Percentiles rank a stretch among this genome's conserved stretches.
phyloP scores from a whole-genome alignment of 192 early-diverging fungal genomes.

The Podila epicladia region DNA sequence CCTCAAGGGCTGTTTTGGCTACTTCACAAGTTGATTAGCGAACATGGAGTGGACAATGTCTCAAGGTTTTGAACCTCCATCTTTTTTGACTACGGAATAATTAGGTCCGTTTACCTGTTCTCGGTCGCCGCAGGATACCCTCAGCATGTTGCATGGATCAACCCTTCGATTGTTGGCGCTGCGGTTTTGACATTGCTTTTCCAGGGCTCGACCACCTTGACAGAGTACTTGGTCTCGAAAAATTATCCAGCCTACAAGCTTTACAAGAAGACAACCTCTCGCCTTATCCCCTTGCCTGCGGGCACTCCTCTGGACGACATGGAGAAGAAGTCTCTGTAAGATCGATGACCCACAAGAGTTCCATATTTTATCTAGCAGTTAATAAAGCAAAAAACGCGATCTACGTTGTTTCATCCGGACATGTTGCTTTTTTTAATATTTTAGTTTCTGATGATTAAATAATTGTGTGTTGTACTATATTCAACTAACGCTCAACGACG shows the following conservation, averaged over 20 bases:
- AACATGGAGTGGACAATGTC: no score
- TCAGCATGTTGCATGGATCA: conserved; percentile 32
- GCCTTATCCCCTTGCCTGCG: conserved; percentile 63
- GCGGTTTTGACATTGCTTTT: conserved; percentile 72
- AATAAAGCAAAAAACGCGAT: background rate
- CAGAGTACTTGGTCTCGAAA: conserved; percentile 66
- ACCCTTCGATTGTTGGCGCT: conserved; percentile 60
- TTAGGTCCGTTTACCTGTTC: conserved; percentile 63
- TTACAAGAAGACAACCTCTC: conserved; percentile 68
- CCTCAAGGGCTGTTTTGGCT: background rate
- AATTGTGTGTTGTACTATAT: no score
- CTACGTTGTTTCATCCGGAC: no score
- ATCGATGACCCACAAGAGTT: background rate
- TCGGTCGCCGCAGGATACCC: conserved; percentile 60
- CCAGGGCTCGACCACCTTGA: conserved; percentile 69
- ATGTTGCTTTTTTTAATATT: no score
- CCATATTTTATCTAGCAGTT: background rate
- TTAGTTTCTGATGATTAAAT: no score
- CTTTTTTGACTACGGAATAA: background rate
- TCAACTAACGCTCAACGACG: no score
- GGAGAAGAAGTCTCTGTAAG: conserved; percentile 30
- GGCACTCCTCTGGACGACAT: conserved; percentile 28
- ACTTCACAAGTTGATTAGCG: no score
- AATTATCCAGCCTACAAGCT: conserved; percentile 86
- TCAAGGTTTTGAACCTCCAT: background rate